A percentile compares a stretch with the other conserved stretches of the same genome.
Evolutionary conservation across 2,329 filamentous ascomycete species (phyloP).

Genomic region (Colletotrichum siamense): DNA sequence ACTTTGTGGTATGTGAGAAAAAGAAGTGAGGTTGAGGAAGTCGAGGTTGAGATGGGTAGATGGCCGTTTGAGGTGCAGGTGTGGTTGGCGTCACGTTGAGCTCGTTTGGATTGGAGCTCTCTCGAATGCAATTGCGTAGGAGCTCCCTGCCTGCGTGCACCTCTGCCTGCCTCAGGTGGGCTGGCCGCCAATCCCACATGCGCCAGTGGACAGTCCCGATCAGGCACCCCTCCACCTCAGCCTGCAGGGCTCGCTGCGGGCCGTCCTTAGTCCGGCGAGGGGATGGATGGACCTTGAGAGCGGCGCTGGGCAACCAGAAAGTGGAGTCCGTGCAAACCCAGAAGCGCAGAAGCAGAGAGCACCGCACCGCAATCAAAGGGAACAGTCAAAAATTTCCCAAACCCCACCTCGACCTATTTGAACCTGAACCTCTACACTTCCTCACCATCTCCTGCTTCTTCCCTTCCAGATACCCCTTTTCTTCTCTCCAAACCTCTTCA

Average conservation of each 20-base stretch:
- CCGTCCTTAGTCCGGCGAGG: slow-evolving; percentile 25
- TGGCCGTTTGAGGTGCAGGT: background rate
- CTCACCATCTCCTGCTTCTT: slow-evolving; percentile 28
- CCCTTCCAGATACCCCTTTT: slow-evolving; percentile 31
- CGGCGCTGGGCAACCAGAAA: slow-evolving; percentile 11
- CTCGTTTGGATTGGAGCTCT: slow-evolving; percentile 13
- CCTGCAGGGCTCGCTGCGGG: slow-evolving; percentile 8
- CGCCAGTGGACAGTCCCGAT: background rate
- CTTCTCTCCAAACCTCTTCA: slow-evolving; percentile 24
- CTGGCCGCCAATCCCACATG: background rate
- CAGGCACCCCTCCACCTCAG: background rate
- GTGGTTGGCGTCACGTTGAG: slow-evolving; percentile 13
- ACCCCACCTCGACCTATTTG: slow-evolving; percentile 40
- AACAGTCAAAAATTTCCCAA: slow-evolving; percentile 43
- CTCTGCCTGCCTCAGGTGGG: background rate
- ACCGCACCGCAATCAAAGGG: slow-evolving; percentile 23
- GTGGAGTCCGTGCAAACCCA: slow-evolving; percentile 19
- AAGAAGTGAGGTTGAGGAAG: background rate
- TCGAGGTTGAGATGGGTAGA: background rate
- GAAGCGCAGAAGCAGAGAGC: slow-evolving; percentile 10
- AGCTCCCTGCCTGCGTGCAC: slow-evolving; percentile 19
- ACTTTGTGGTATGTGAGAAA: background rate
- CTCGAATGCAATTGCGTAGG: slow-evolving; percentile 18
- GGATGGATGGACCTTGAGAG: background rate
- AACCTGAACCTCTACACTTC: slow-evolving; percentile 23